phyloP scores from a whole-genome alignment of 768 basidiomycete species.

The Kwoniella sp. region DNA sequence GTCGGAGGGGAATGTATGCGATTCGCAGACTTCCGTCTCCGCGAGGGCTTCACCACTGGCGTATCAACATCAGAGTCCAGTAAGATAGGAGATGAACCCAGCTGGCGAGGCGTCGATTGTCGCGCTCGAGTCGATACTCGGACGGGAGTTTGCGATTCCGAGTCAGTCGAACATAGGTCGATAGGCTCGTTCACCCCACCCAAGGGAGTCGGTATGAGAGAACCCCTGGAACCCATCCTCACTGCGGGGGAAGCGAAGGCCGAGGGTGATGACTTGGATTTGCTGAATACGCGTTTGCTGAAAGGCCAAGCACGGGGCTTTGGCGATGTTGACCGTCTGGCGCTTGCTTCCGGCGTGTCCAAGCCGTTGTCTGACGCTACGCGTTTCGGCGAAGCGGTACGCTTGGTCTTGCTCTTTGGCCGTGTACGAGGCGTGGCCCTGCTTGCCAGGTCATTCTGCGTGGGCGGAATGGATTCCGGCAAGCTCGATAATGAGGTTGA shows the following conservation, averaged over 20 bases:
- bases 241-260: not conserved
- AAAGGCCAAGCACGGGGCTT: not conserved
- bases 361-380: too few relatives aligned
- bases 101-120: not conserved
- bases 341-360: not conserved
- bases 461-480: slow-evolving; percentile 1
- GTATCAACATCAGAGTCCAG: not conserved
- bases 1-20: too few relatives aligned
- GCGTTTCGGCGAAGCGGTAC: slow-evolving; percentile 4
- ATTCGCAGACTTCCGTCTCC: not conserved
- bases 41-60: not conserved
- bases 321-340: not conserved
- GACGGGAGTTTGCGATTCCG: slow-evolving; percentile 6
- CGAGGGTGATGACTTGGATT: slow-evolving; percentile 17
- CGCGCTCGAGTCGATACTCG: not conserved
- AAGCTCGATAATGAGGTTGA: slow-evolving; percentile 10
- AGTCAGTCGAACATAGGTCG: slow-evolving; percentile 9
- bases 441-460: not conserved
- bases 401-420: slow-evolving; percentile 1
- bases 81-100: too few relatives aligned
- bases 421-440: not conserved
- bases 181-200: slow-evolving; percentile 9
- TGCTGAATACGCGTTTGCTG: slow-evolving; percentile 6
- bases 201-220: too few relatives aligned
- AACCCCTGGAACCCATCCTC: too few relatives aligned